Base-by-base conservation (phyloP, 164 flowering plant genomes). In the Cinnamomum chago region DNA sequence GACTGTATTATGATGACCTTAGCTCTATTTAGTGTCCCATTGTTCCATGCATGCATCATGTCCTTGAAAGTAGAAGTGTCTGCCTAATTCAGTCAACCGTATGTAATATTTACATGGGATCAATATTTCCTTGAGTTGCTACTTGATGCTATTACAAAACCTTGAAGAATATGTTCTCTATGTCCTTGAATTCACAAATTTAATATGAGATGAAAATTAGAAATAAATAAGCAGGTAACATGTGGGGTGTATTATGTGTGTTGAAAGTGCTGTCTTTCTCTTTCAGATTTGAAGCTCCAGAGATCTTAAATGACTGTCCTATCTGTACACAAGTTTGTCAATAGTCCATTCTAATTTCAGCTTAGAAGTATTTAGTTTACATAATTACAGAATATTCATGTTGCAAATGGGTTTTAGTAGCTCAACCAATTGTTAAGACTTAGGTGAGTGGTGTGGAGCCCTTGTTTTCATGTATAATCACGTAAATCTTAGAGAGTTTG, bases 21-120 rank as follows among this genome's bases (percentile, higher is more conserved):
- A 76, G 89, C 82, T 75, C 81, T 82, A 69, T 75, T 58, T 78
- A 81, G 87, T 69, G 62, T 74, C 73, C 81, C 78, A 72, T 79
- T 83, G 75, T 79, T 81, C 80, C 75, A 77, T 86, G 82, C 79
- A 78, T 84, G 81, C 78, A 77, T 73, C 66, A 68, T 77, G 72
- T 73, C 62, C 78, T 82, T 77, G 85, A 81, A 79, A 40, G 71
- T 67, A 84, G 80, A 80, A 30, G 79, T 79, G 58, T 72, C 78
- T 81, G 58, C 76, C 70, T 79, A 74, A 79, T 55, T 77, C 77
- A 73, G 77, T 80, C 65, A 71, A 78, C 76, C 65, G 73, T 30
- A 24, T 18, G 14, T 75, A 65, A 72, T 79, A 65, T 72, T 3
- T 72, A 15, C 55, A 35, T 78, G 73, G 75, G 72, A 58, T 74